phyloP scores from a whole-genome alignment of 129 eudicot species.

The Tagetes patula region DNA sequence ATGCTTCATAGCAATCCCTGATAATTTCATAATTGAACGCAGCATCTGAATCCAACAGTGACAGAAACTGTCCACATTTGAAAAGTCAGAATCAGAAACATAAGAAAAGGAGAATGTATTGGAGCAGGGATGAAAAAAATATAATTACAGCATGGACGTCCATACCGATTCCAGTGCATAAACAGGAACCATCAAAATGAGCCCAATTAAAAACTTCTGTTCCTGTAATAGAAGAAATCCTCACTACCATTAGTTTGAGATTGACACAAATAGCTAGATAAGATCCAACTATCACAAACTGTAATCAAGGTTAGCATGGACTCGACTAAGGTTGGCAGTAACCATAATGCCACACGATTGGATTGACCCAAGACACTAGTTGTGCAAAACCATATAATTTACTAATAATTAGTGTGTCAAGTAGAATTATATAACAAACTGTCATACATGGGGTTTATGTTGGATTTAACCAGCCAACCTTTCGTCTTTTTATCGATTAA shows the following conservation, averaged over 20 bases:
- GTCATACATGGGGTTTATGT: neutral
- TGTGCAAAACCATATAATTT: neutral
- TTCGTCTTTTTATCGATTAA: neutral
- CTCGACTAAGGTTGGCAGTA: neutral
- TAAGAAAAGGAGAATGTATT: neutral
- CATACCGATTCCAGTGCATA: slow-evolving; percentile 81
- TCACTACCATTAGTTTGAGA: slow-evolving; percentile 8
- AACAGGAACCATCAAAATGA: slow-evolving; percentile 85
- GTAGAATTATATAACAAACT: neutral
- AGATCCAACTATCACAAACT: neutral
- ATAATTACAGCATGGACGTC: slow-evolving; percentile 4
- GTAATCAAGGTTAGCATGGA: slow-evolving; percentile 14
- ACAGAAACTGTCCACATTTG: slow-evolving; percentile 56
- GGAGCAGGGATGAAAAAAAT: neutral
- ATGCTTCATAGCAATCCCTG: slow-evolving; percentile 96
- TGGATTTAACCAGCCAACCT: neutral
- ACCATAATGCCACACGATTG: neutral
- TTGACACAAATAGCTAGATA: slow-evolving; percentile 1
- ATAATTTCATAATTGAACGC: slow-evolving; percentile 85
- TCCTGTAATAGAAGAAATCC: slow-evolving; percentile 55
- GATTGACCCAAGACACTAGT: neutral
- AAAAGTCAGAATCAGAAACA: slow-evolving; percentile 17
- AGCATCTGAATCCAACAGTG: slow-evolving; percentile 72
- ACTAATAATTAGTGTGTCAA: neutral
- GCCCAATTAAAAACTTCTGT: slow-evolving; percentile 78